Base-by-base conservation (phyloP, 352 stramenopile genomes). In the Phytophthora syringae region DNA sequence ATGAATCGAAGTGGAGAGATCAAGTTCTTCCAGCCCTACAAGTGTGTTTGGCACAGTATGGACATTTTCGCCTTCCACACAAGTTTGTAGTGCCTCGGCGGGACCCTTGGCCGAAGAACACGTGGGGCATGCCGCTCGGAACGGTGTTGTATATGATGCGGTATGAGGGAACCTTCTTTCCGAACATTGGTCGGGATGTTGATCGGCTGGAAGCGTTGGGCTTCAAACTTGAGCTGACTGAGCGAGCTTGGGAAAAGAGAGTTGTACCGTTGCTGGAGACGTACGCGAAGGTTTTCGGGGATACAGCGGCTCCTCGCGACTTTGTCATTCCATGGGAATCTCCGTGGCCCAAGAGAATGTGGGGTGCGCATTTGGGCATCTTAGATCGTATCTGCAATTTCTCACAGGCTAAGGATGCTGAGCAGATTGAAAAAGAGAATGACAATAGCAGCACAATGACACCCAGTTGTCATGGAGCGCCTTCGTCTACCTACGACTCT, bases 321-420 rank as follows among this genome's bases (percentile, higher is more conserved):
- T 98, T 97, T 71, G 79, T 90, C 30, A 88, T 98, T 0, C 91
- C 93, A 3, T 52, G 65, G 0, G 22, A 60, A 21, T 63, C 60
- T 20, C 63, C 79, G 12, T 98, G 90, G 89, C 84, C 89, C 2
- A 69, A 93, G 44, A 80, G 79, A n/a, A n/a, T n/a, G n/a, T n/a
- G n/a, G n/a, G n/a, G n/a, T n/a, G n/a, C n/a, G n/a, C n/a, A n/a
- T n/a, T n/a, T n/a, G n/a, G n/a, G n/a, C n/a, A n/a, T n/a, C n/a
- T n/a, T n/a, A n/a, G n/a, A n/a, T n/a, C n/a, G n/a, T n/a, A n/a
- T n/a, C n/a, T n/a, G n/a, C n/a, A n/a, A n/a, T n/a, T n/a, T n/a
- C n/a, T n/a, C n/a, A n/a, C n/a, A n/a, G n/a, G n/a, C n/a, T n/a
- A n/a, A n/a, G n/a, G n/a, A n/a, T n/a, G n/a, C n/a, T n/a, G 25